These are phyloP conservation scores for Rhamnella rubrinervis DNA, from an alignment of 331 rosid species.

Conservation along the genomic window DNA sequence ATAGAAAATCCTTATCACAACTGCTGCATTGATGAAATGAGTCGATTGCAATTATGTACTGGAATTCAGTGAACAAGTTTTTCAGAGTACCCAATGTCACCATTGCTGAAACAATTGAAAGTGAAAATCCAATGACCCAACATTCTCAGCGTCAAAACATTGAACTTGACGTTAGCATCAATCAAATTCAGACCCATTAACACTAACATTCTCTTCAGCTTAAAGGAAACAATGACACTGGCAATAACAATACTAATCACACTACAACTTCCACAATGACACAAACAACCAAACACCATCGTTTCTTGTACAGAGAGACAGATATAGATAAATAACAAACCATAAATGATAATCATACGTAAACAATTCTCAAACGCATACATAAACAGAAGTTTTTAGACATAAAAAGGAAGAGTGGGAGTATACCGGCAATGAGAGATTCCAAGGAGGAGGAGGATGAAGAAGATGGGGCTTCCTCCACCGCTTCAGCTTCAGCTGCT, in stretches of 20 bases:
- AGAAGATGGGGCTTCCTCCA: slow-evolving; percentile 5
- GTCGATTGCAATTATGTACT: neutral
- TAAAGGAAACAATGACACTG: neutral
- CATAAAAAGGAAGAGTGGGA: neutral
- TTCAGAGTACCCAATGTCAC: neutral
- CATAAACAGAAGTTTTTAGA: neutral
- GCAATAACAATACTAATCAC: slow-evolving; percentile 3
- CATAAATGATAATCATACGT: neutral
- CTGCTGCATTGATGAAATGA: too few relatives aligned
- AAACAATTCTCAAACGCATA: neutral
- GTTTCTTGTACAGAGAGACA: too few relatives aligned
- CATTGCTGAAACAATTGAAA: neutral
- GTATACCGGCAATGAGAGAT: slow-evolving; percentile 65
- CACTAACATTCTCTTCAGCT: neutral
- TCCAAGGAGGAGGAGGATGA: slow-evolving; percentile 50
- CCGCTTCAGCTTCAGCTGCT: slow-evolving; percentile 23
- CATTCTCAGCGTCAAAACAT: too few relatives aligned
- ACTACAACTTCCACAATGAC: too few relatives aligned
- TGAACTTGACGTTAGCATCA: too few relatives aligned
- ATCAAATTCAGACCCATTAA: too few relatives aligned
- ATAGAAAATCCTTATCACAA: too few relatives aligned
- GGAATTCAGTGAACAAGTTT: neutral
- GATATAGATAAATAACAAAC: neutral
- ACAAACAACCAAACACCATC: slow-evolving; percentile 31
- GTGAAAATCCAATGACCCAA: neutral